phyloP scores from a whole-genome alignment of 1,284 basidiomycete species.

The Fomitiporia mediterranea region DNA sequence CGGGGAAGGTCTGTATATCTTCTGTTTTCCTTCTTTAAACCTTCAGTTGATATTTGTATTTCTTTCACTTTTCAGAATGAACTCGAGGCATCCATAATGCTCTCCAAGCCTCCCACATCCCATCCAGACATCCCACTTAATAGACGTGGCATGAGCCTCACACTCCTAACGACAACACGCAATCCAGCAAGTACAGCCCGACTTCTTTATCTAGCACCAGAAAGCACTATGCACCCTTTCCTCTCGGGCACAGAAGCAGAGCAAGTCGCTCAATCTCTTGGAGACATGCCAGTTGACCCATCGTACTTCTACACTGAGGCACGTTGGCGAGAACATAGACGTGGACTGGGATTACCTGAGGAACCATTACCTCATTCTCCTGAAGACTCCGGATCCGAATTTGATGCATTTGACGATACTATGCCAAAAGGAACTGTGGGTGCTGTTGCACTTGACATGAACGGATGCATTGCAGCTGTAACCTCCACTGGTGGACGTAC shows the following conservation, averaged over 20 bases:
- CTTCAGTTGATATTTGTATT: background rate
- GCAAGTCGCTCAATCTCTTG: constrained; percentile 47
- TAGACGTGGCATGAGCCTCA: constrained; percentile 58
- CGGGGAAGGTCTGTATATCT: constrained; percentile 52
- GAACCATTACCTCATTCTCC: constrained; percentile 41
- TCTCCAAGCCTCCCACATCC: constrained; percentile 65
- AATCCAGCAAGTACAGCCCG: constrained; percentile 74
- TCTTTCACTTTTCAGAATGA: constrained; percentile 50
- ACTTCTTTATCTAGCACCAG: constrained; percentile 62
- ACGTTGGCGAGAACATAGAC: constrained; percentile 71
- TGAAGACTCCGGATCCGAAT: constrained; percentile 22
- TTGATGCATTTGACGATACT: constrained; percentile 42
- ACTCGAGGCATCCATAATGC: constrained; percentile 74
- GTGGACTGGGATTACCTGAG: constrained; percentile 65
- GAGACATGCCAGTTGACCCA: constrained; percentile 57
- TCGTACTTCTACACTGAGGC: constrained; percentile 72
- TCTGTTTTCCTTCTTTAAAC: background rate
- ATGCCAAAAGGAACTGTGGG: constrained; percentile 77
- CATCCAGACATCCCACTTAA: constrained; percentile 53
- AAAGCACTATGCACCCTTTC: constrained; percentile 59
- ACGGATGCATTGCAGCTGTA: constrained; percentile 65
- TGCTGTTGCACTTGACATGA: constrained; percentile 71
- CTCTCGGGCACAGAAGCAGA: constrained; percentile 66
- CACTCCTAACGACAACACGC: constrained; percentile 60
- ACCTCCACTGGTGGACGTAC: constrained; percentile 81